phyloP scores from a whole-genome alignment of 371 early-diverging fungal genomes.

The Capillidium rhysosporum region DNA sequence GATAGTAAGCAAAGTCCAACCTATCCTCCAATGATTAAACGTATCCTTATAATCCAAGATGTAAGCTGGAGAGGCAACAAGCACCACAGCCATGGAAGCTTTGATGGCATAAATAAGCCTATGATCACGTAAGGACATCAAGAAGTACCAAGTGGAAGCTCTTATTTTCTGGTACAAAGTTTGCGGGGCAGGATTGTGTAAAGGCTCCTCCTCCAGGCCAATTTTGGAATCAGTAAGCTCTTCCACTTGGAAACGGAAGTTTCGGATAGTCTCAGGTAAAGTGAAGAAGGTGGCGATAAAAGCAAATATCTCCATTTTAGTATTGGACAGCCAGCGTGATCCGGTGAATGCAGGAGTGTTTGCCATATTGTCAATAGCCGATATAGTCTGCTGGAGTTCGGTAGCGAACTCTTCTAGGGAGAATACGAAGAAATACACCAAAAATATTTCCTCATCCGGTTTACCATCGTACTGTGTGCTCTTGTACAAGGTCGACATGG shows the following conservation, averaged over 20 bases:
- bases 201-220: background rate
- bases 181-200: conserved; percentile 37
- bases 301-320: background rate
- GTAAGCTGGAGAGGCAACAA: conserved; percentile 44
- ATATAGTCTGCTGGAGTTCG: conserved; percentile 33
- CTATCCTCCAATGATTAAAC: conserved; percentile 44
- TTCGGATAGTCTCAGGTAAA: background rate
- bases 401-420: conserved; percentile 48
- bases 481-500: conserved; percentile 3
- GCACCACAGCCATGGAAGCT: conserved; percentile 29
- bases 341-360: background rate
- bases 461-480: conserved; percentile 5
- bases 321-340: background rate
- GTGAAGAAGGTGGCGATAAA: background rate
- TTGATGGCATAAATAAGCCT: conserved; percentile 52
- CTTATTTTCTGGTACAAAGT: conserved; percentile 25
- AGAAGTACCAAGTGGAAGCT: conserved; percentile 29
- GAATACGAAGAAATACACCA: conserved; percentile 57
- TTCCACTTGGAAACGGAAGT: background rate
- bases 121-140: conserved; percentile 24
- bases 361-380: conserved; percentile 19
- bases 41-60: conserved; percentile 26
- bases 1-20: conserved; percentile 65
- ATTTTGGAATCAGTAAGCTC: background rate
- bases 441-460: conserved; percentile 34